phyloP scores from a whole-genome alignment of 179 eudicot species.

The Vitellaria paradoxa region DNA sequence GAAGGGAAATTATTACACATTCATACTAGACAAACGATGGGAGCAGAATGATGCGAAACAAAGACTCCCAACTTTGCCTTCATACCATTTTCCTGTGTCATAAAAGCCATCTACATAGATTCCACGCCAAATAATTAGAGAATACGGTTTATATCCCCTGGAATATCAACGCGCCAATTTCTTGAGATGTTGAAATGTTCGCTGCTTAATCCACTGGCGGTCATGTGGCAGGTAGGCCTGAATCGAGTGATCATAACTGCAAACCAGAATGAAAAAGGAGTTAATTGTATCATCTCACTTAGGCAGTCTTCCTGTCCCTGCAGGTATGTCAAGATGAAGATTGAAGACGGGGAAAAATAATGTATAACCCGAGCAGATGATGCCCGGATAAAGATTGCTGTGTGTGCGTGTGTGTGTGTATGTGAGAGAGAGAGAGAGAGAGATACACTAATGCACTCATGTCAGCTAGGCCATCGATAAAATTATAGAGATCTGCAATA shows the following conservation, averaged over 20 bases:
- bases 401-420: too few relatives aligned
- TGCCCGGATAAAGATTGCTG: not conserved
- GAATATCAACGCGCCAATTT: constrained; percentile 48
- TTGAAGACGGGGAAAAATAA: not conserved
- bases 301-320: not conserved
- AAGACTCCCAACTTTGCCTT: not conserved
- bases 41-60: not conserved
- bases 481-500: constrained; percentile 88
- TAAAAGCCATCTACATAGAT: not conserved
- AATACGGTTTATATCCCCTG: not conserved
- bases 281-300: not conserved
- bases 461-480: constrained; percentile 96
- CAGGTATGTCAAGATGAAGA: not conserved
- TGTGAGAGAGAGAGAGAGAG: constrained; percentile 30
- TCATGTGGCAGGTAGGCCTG: constrained; percentile 87
- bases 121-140: not conserved
- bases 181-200: constrained; percentile 65
- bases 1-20: too few relatives aligned
- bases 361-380: not conserved
- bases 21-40: too few relatives aligned
- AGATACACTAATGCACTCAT: constrained; percentile 91
- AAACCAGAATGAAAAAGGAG: constrained; percentile 11
- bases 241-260: constrained; percentile 77
- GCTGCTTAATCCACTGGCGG: constrained; percentile 86
- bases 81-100: not conserved